phyloP scores from a whole-genome alignment of 78 protist species.

The Dictyostelium intermedium region DNA sequence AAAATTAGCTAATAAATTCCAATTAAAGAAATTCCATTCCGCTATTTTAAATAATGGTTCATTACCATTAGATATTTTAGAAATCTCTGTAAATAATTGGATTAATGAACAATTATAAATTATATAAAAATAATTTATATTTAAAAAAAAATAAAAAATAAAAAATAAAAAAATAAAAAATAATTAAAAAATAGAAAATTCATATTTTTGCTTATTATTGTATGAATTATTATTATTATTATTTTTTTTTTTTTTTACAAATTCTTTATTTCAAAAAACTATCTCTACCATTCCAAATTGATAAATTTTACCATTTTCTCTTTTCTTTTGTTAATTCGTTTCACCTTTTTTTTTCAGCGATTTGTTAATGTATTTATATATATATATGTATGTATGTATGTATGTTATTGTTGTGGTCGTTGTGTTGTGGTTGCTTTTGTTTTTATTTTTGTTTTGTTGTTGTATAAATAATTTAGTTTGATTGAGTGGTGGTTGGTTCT shows the following conservation, averaged over 20 bases:
- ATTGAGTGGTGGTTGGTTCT: neutral
- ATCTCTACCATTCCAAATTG: neutral
- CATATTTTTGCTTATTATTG: neutral
- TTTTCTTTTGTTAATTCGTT: neutral
- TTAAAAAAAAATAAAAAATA: neutral
- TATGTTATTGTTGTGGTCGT: no score
- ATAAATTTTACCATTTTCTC: neutral
- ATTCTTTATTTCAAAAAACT: neutral
- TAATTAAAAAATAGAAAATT: neutral
- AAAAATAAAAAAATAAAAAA: neutral
- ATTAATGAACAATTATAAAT: conserved; percentile 3
- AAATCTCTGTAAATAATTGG: conserved; percentile 40
- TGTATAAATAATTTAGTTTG: neutral
- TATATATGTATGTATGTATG: no score
- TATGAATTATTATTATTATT: neutral
- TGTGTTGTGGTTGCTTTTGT: neutral
- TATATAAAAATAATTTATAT: neutral
- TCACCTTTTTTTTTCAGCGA: neutral
- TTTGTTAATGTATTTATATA: neutral
- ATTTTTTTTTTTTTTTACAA: neutral
- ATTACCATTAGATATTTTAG: conserved; percentile 50
- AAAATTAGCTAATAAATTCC: neutral
- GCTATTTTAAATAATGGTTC: conserved; percentile 50
- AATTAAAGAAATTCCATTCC: conserved; percentile 45
- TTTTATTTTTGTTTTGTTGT: neutral